phyloP scores from a whole-genome alignment of 768 basidiomycete genomes.

The Gyrodon lividus region DNA sequence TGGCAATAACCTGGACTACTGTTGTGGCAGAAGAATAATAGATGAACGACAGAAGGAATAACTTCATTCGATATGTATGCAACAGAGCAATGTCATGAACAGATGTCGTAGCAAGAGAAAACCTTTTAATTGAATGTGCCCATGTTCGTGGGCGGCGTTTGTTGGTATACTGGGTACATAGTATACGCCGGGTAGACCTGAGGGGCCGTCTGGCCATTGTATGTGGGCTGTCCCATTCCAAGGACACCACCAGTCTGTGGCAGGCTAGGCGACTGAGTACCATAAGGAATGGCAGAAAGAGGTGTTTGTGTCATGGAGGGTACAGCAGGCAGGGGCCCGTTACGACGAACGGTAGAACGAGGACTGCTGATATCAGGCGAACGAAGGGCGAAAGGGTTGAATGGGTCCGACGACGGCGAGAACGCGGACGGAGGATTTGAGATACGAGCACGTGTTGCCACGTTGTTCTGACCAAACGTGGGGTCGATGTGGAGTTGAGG shows the following conservation, averaged over 20 bases:
- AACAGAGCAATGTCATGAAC: conserved; percentile 43
- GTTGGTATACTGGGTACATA: conserved; percentile 83
- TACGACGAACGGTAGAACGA: conserved; percentile 46
- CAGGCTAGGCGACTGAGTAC: conserved; percentile 60
- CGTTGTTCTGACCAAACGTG: conserved; percentile 45
- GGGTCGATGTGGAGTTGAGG: conserved; percentile 74
- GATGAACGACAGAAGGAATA: conserved; percentile 35
- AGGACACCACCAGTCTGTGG: conserved; percentile 55
- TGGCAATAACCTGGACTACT: conserved; percentile 27
- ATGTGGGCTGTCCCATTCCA: conserved; percentile 66
- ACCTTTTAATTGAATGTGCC: conserved; percentile 66
- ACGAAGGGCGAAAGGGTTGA: conserved; percentile 56
- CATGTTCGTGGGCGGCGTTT: conserved; percentile 70
- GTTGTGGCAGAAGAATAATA: conserved; percentile 25
- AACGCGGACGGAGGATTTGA: conserved; percentile 45
- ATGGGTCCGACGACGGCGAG: conserved; percentile 53
- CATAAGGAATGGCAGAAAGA: conserved; percentile 46
- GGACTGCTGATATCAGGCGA: conserved; percentile 54
- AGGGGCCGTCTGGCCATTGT: conserved; percentile 59
- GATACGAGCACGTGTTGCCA: conserved; percentile 45
- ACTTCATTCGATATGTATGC: conserved; percentile 31
- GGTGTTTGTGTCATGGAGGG: conserved; percentile 32
- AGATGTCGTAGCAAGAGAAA: conserved; percentile 26
- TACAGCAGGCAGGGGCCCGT: conserved; percentile 32
- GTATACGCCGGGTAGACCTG: conserved; percentile 71